Evolutionary conservation across 1,139 yeast genomes (phyloP), one percentile per base, ranked within the genome.

Genomic region (Hyphopichia burtonii): DNA sequence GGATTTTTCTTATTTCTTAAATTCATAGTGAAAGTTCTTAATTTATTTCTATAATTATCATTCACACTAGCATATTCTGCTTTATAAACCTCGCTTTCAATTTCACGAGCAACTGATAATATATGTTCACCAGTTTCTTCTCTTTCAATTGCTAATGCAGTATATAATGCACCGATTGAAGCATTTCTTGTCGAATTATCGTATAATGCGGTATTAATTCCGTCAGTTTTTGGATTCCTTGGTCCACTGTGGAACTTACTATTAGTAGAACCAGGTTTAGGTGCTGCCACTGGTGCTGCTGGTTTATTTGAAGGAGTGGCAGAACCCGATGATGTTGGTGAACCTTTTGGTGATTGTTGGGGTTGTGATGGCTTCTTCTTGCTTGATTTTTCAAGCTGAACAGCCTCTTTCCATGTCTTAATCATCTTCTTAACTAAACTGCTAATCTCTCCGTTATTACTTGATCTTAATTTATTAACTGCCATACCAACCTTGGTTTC

Each of bases 401-500:
- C 96, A 41, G 85, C 84, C 46, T 90, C 97, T 61, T 90, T 88
- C 99, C 99, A 93, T 35, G 76, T 73, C 54, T 82, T 80, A 55
- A 93, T 90, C 71, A 89, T 87, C 54, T 80, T 81, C 63, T 86
- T 87, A 27, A 91, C 98, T 40, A 86, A 67, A 6, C 78, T 66
- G 15, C 83, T 74, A 39, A 93, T 82, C 46, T 84, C 87, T 19
- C 74, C 54, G 59, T 86, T 88, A 19, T 71, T 56, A 50, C 87
- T 87, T 10, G 85, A 68, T 52, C 96, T 78, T 57, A 85, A 81
- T 65, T 89, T 90, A 66, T 94, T 94, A 37, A 93, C 98, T 6
- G 93, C 94, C 20, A 93, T 94, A 46, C 99, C 99, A n/a, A 93
- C 93, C 63, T 89, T 90, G n/a, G 99, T 93, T 59, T 91, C 86